phyloP scores from a whole-genome alignment of 2,329 filamentous ascomycete genomes.

The Cordyceps militaris region DNA sequence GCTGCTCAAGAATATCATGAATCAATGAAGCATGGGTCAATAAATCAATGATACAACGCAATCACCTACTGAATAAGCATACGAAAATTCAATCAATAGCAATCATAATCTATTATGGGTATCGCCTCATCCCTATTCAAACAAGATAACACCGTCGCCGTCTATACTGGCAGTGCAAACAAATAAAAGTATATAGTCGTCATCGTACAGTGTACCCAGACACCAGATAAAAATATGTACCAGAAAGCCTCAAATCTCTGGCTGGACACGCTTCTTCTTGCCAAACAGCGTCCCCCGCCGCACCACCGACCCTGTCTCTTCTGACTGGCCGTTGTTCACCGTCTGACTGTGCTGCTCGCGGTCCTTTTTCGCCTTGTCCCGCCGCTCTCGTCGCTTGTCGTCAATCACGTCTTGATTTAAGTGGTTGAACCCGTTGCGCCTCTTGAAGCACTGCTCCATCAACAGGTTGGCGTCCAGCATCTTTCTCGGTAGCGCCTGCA shows the following conservation, averaged over 20 bases:
- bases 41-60: background rate
- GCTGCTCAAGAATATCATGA: too few relatives aligned
- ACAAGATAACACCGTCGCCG: slow-evolving; percentile 9
- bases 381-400: slow-evolving; percentile 61
- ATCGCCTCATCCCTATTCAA: slow-evolving; percentile 18
- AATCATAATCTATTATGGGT: slow-evolving; percentile 12
- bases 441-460: slow-evolving; percentile 75
- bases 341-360: slow-evolving; percentile 22
- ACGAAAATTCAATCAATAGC: background rate
- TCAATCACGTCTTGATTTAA: slow-evolving; percentile 79
- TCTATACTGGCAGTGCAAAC: slow-evolving; percentile 4
- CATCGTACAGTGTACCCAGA: slow-evolving; percentile 9
- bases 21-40: too few relatives aligned
- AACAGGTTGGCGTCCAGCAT: slow-evolving; percentile 76
- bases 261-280: slow-evolving; percentile 30
- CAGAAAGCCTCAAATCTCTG: background rate
- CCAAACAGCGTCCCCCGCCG: slow-evolving; percentile 38
- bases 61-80: too few relatives aligned
- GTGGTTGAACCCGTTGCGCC: slow-evolving; percentile 72
- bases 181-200: slow-evolving; percentile 13
- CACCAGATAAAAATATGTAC: slow-evolving; percentile 12
- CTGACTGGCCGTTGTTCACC: slow-evolving; percentile 25
- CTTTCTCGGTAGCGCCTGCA: slow-evolving; percentile 76
- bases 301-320: slow-evolving; percentile 18
- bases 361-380: slow-evolving; percentile 44